Evolutionary conservation across 441 rosid species (phyloP), one percentile per base, ranked within the genome.

Genomic region (Melastoma candidum): DNA sequence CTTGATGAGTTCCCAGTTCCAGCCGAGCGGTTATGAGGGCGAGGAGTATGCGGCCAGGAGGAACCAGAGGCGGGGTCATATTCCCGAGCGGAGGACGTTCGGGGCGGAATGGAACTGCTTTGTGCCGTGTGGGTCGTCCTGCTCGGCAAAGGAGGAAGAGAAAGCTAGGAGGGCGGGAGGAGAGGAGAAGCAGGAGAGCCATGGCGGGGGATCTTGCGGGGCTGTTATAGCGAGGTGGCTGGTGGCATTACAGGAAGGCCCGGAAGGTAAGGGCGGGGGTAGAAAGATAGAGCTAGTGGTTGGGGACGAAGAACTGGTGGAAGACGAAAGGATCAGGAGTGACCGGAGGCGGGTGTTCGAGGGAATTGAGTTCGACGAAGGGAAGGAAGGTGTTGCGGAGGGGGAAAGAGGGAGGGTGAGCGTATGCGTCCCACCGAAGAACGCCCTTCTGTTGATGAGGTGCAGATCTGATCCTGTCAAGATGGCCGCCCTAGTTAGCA

Each of bases 401-500:
- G 88, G 72, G 54, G 83, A 71, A 17, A 70, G 59, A 68, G 80
- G 68, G 6, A 62, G 83, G 45, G 77, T 79, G 24, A 77, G 79
- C 47, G 64, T 80, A 2, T 82, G 87, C 66, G 53, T 82, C 17
- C 95, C 98, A 27, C 95, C 98, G 1, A 87, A 85, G 77, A 92
- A 87, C 54, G 96, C 98, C 44, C 74, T 92, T 56, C 68, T 87
- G 63, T 43, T 87, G 64, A 90, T 90, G 98, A 71, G 96, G 54
- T 90, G 96, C 59, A 82, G 95, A 84, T 87, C 95, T 69, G 98
- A 92, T 57, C 96, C 98, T 61, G 90, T 87, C 3, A 85, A 77
- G 70, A 81, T 92, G 77, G 88, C 96, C 41, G 90, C 93, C 45
- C 76, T 87, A 1, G 84, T 90, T 48, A 87, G 76, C 65, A 75